A percentile compares a stretch with the other conserved stretches of the same genome.
phyloP scores from a whole-genome alignment of 352 stramenopile species.

The Lagenidium giganteum region DNA sequence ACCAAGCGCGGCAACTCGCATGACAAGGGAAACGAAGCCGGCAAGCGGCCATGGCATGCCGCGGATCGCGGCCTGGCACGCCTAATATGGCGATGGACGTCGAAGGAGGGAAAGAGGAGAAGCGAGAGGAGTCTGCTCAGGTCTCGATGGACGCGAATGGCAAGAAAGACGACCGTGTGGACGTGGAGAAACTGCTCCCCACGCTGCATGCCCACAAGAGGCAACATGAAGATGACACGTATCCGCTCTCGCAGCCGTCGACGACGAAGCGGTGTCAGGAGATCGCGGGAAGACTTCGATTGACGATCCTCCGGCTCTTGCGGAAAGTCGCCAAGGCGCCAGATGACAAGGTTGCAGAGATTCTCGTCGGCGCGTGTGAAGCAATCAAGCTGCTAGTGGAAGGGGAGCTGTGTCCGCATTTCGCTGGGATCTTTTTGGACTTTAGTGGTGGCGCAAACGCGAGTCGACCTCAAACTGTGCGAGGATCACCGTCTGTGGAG shows the following conservation, averaged over 20 bases:
- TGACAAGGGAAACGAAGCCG: conserved; percentile 7
- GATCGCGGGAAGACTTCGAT: conserved; percentile 20
- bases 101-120: conserved; percentile 5
- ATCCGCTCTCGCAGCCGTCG: conserved; percentile 7
- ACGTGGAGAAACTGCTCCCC: conserved; percentile 12
- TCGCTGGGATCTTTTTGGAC: conserved; percentile 14
- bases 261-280: conserved; percentile 13
- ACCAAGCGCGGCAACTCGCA: neutral
- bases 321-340: conserved; percentile 9
- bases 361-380: conserved; percentile 20
- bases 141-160: no score
- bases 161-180: no score
- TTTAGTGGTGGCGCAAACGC: no score
- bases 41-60: no score
- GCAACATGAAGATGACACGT: conserved; percentile 15
- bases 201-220: conserved; percentile 13
- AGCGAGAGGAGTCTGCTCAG: neutral
- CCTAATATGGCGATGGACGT: no score
- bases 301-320: conserved; percentile 17
- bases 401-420: conserved; percentile 16
- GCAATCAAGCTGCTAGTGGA: conserved; percentile 17
- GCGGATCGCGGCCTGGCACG: no score
- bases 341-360: neutral
- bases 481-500: neutral
- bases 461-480: neutral